Evolutionary conservation across 2,329 filamentous ascomycete species (phyloP), one percentile per base, ranked within the genome.

Genomic region (Basipetospora chlamydospora): DNA sequence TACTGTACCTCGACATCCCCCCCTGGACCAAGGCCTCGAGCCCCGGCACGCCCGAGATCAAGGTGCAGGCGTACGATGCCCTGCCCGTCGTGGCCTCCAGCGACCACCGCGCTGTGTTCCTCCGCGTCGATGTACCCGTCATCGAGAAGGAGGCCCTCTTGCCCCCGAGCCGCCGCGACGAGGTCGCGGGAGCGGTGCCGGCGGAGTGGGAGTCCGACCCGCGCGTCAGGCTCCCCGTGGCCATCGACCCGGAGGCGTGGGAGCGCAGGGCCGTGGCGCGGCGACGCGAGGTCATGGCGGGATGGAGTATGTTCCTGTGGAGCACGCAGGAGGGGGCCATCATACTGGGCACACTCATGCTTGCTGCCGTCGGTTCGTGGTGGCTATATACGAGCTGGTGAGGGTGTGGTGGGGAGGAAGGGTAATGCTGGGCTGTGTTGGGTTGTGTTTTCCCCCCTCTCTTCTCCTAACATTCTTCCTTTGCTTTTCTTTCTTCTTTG

Each of bases 71-170:
- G 17, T 96, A 96, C 55, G 67, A 75, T 12, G 73, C 81, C 12
- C 63, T 96, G 20, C 84, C 87, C 2, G 60, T 92, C 2, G 71
- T 92, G 42, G 66, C 72, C n/a, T 82, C 78, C 7, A 90, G 83
- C 37, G 90, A 98, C 53, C 90, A 98, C 57, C 74, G 84, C 21
- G 71, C 86, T 6, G 90, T 96, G 3, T 81, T 75, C 33, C 63
- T 94, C 17, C 72, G 80, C 4, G 64, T 77, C 6, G 61, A 63
- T 0, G 67, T 95, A 12, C 79, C 83, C 2, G 58, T 84, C 5
- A 45, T 73, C 33, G 47, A 54, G 9, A 54, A 55, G 3, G 49
- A 52, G 8, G 55, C 58, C 29, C 53, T 72, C 26, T 42, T 47
- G 4, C 58, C 61, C 3, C 49, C 57, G 11, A 40, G 43, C n/a